Base-by-base conservation (phyloP, 352 stramenopile species). In the Phytophthora hibernalis region DNA sequence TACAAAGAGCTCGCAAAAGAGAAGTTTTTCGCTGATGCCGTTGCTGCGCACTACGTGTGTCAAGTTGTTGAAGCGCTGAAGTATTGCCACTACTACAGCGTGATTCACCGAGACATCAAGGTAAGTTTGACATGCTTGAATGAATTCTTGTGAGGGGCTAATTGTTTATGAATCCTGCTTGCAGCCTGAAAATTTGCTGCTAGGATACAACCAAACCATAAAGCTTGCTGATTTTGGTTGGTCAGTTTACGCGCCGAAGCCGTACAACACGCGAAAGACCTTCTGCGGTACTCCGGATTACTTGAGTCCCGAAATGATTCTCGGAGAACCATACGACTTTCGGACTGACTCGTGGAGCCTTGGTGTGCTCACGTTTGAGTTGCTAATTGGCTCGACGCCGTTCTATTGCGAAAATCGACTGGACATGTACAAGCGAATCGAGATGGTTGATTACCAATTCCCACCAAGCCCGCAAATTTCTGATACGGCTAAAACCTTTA, bases 101-200 rank as follows among this genome's bases (percentile, higher is more conserved):
- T 97, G 24, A 95, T 96, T 65, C 89, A 97, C 51, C 86, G 89
- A 12, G 89, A 97, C 40, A 94, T 97, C 60, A 97, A 97, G 81
- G 84, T 95, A 71, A 54, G 54, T 3, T 48, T 16, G 8, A 30
- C 64, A 35, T 33, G 28, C 7, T 2, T 33, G 28, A 45, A 33
- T 52, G 22, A n/a, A 35, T 22, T 53, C 10, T 47, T 11, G 20
- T 57, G 28, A 21, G 8, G 48, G 35, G 45, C 43, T 68, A 21
- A 65, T 20, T 18, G 16, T 24, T 55, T 37, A 28, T 52, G 16
- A 22, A 3, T 58, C 13, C 40, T 63, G 22, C 13, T 49, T 58
- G 1, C 47, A 95, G 86, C 88, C 87, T 18, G 88, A 97, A 53
- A 97, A 97, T 61, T 57, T 97, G 2, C 62, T 97, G 13, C 58